These are phyloP conservation scores for Ceratocystis cubensis DNA, from an alignment of 2,329 filamentous ascomycete genomes.

Conservation along the genomic window DNA sequence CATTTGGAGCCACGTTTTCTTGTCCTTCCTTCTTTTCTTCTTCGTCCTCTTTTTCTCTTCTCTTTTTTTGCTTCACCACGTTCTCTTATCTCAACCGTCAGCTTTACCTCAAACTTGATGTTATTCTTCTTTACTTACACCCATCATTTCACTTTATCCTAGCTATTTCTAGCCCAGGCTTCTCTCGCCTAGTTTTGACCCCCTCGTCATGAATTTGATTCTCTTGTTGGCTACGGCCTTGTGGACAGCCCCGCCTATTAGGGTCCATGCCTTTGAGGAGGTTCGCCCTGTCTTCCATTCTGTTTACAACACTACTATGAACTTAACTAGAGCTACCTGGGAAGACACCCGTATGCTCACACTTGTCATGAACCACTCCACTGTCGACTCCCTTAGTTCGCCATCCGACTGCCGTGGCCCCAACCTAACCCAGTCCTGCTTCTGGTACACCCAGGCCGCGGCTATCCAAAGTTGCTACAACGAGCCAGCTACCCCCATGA, in stretches of 20 bases:
- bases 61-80: background rate
- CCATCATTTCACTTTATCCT: background rate
- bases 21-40: background rate
- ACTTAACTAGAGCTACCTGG: background rate
- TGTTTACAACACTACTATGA: background rate
- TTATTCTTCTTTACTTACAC: background rate
- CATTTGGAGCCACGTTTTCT: too few species aligned
- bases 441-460: slow-evolving; percentile 15
- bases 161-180: background rate
- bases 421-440: slow-evolving; percentile 9
- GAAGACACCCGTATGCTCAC: slow-evolving; percentile 11
- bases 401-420: slow-evolving; percentile 1
- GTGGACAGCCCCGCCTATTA: background rate
- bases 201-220: background rate
- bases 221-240: background rate
- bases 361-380: slow-evolving; percentile 11
- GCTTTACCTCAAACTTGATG: background rate
- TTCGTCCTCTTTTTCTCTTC: background rate
- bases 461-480: slow-evolving; percentile 11
- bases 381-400: background rate
- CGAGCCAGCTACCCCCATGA: background rate
- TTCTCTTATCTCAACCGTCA: background rate
- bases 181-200: background rate
- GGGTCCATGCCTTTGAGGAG: slow-evolving; percentile 6
- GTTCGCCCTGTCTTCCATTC: slow-evolving; percentile 13